A percentile compares a stretch with the other conserved stretches of the same genome.
phyloP scores from a whole-genome alignment of 345 rosid genomes.

The Populus euphratica region DNA sequence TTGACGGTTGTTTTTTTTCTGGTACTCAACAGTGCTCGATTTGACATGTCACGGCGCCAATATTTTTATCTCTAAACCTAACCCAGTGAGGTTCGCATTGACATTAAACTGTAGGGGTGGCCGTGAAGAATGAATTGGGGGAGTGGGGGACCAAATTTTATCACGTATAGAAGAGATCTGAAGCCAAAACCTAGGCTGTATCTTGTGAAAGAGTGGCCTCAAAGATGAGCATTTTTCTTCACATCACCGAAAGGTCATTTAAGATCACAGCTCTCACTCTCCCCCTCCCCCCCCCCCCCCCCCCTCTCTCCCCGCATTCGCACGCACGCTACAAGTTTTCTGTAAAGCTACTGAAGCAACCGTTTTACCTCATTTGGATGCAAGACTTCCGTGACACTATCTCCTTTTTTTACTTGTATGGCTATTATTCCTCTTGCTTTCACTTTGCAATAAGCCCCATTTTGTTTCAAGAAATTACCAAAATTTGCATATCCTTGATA shows the following conservation, averaged over 20 bases:
- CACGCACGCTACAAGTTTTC: conserved; percentile 5
- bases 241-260: conserved; percentile 39
- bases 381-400: conserved; percentile 36
- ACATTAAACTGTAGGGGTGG: not conserved
- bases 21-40: no score
- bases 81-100: no score
- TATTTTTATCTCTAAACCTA: no score
- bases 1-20: no score
- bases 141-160: not conserved
- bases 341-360: conserved; percentile 14
- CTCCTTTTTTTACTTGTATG: conserved; percentile 9
- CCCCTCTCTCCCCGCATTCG: not conserved
- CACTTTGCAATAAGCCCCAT: not conserved
- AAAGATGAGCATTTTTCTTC: not conserved
- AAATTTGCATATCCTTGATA: not conserved
- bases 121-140: not conserved
- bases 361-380: conserved; percentile 26
- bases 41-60: no score
- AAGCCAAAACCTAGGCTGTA: not conserved
- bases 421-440: not conserved
- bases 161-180: not conserved
- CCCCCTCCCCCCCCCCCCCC: not conserved
- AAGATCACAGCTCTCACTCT: conserved; percentile 41
- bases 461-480: not conserved
- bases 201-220: conserved; percentile 19